Base-by-base conservation (phyloP, 495 filamentous ascomycete genomes). In the Penicillium macrosclerotiorum region DNA sequence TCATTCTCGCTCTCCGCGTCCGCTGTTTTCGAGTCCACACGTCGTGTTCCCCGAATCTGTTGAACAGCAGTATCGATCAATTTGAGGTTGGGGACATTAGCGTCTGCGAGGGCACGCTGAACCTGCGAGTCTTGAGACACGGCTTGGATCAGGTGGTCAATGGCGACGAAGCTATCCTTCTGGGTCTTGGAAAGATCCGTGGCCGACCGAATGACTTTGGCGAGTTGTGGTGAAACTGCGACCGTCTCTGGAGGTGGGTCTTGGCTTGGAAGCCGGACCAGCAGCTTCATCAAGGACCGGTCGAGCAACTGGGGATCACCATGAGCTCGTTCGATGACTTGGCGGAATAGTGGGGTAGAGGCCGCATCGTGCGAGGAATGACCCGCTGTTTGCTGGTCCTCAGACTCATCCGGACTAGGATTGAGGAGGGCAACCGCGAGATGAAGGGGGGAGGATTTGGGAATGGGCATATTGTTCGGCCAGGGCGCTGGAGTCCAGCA, bases 171-270 rank as follows among this genome's bases (percentile, higher is more conserved):
- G 51, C 84, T 88, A 62, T 98, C 93, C 57, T 95, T 96, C 51
- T 97, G 93, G 2, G 90, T 91, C 68, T 93, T 95, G 42, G 91
- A 89, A 18, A 98, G 67, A n/a, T 96, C 90, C 57, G 84, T 83
- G 5, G 93, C 90, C 42, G 82, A 75, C 34, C 90, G 78, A 22
- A 98, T 74, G 40, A 96, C 78, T 48, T 86, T 94, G 29, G 80
- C 75, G 65, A 97, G 88, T 9, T 79, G 73, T 3, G 91, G 90
- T 4, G 90, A 81, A 53, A 92, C 81, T 25, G 85, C 82, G 26
- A 93, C 83, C 37, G 80, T 76, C 48, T 98, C 93, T 38, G 93
- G 92, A 20, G 93, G 92, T 3, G 93, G 93, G 47, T 95, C 89
- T 72, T 98, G 93, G 54, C 86, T 92, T 0, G 93, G 91, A 49